Conservation (phyloP, 2,329 filamentous ascomycete species). For the Sarocladium strictum region DNA sequence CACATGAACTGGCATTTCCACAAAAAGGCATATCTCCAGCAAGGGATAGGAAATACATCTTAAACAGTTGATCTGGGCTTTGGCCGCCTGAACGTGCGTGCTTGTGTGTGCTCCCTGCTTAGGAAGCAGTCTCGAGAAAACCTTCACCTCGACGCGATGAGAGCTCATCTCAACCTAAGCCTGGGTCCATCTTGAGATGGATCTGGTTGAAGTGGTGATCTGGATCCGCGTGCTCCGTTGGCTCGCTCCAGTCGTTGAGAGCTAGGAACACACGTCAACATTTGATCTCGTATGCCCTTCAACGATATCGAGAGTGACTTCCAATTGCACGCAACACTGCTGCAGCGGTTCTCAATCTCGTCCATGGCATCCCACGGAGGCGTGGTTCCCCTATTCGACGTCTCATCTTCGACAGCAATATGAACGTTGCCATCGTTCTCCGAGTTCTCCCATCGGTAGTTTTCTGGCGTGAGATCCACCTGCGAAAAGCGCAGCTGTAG, state of each 20-base stretch:
- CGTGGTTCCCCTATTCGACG: background rate
- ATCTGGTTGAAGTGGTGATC: background rate
- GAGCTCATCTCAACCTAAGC: background rate
- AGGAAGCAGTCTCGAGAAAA: too few relatives aligned
- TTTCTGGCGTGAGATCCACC: background rate
- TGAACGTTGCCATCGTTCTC: background rate
- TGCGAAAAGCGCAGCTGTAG: background rate
- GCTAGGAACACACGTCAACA: too few relatives aligned
- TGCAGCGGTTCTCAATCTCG: background rate
- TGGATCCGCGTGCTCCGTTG: background rate
- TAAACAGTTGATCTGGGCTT: too few relatives aligned
- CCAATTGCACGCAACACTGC: background rate
- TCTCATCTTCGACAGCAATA: background rate
- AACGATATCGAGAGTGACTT: background rate
- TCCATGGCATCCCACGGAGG: background rate
- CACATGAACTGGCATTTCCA: too few relatives aligned
- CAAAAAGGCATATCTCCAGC: too few relatives aligned
- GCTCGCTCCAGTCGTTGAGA: background rate
- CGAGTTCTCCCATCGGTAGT: background rate
- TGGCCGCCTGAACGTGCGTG: too few relatives aligned
- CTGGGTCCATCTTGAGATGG: background rate
- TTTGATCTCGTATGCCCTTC: background rate
- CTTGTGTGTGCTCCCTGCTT: too few relatives aligned
- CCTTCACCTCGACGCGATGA: too few relatives aligned
- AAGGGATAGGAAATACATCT: too few relatives aligned